Conservation (phyloP, 1,139 yeast genomes). For the Magnusiomyces fungicola region DNA sequence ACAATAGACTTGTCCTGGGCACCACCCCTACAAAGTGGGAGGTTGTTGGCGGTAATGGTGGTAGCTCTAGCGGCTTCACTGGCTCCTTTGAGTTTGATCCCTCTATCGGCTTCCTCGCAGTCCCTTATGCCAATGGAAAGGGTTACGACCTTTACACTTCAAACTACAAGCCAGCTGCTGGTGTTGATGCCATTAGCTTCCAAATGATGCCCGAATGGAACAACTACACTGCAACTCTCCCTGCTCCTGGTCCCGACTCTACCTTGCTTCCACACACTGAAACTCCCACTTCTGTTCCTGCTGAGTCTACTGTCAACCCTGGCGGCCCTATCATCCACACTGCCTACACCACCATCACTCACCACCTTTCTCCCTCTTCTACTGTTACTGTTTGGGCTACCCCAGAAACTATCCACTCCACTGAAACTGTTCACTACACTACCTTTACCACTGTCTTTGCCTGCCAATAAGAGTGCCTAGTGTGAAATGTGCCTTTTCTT, state of each 20-base stretch:
- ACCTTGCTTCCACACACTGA: too few relatives aligned
- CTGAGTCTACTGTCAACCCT: background rate
- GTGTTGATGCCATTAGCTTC: background rate
- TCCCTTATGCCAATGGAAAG: background rate
- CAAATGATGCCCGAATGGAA: background rate
- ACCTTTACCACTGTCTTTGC: too few relatives aligned
- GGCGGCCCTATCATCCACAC: background rate
- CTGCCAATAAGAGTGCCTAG: too few relatives aligned
- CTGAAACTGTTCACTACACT: too few relatives aligned
- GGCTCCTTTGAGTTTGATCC: background rate
- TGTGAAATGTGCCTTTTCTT: too few relatives aligned
- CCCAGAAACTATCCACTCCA: too few relatives aligned
- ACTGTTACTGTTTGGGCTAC: too few relatives aligned
- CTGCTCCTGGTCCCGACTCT: too few relatives aligned
- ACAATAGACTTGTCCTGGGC: background rate
- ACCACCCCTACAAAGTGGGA: background rate
- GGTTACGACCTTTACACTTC: background rate
- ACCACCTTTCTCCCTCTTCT: constrained; percentile 18
- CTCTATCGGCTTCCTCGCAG: background rate
- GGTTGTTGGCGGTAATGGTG: background rate
- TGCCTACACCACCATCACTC: background rate
- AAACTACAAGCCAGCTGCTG: background rate
- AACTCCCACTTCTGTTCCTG: background rate
- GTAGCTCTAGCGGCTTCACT: background rate
- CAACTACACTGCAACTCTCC: background rate